These are phyloP conservation scores for Fusarium burgessii DNA, from an alignment of 2,329 filamentous ascomycete species.

Conservation along the genomic window DNA sequence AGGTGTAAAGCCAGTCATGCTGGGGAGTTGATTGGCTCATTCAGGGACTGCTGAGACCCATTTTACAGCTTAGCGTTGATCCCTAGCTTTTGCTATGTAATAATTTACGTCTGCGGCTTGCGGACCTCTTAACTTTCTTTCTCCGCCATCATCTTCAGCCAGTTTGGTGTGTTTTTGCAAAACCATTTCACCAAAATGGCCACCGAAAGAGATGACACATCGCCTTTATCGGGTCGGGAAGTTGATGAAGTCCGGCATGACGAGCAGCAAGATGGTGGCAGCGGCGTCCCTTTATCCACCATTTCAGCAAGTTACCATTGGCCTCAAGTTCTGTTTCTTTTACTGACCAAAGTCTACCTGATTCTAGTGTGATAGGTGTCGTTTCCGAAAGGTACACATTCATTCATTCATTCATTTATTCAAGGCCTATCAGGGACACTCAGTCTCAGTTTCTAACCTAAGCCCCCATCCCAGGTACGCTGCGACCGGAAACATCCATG, in stretches of 20 bases:
- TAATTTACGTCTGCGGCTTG: not conserved
- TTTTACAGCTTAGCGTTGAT: not conserved
- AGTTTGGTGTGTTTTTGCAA: not conserved
- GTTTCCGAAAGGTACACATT: not conserved
- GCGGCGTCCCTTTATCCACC: not conserved
- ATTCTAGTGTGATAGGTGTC: not conserved
- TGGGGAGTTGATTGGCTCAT: no score
- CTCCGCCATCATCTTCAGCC: not conserved
- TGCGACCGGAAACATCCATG: not conserved
- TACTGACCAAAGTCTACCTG: not conserved
- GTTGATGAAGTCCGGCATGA: not conserved
- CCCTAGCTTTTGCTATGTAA: not conserved
- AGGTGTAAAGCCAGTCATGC: no score
- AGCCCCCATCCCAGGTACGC: no score
- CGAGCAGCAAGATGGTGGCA: not conserved
- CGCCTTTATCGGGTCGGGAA: not conserved
- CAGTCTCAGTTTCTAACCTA: no score
- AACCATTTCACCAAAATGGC: not conserved
- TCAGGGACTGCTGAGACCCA: no score
- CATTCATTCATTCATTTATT: no score
- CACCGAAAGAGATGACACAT: not conserved
- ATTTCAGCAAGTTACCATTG: not conserved
- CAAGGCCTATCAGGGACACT: no score
- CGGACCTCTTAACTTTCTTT: not conserved
- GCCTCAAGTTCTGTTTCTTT: not conserved